Percentiles rank a stretch among this genome's conserved stretches.
phyloP scores from a whole-genome alignment of 1,139 yeast genomes.

The Scheffersomyces lignicola region DNA sequence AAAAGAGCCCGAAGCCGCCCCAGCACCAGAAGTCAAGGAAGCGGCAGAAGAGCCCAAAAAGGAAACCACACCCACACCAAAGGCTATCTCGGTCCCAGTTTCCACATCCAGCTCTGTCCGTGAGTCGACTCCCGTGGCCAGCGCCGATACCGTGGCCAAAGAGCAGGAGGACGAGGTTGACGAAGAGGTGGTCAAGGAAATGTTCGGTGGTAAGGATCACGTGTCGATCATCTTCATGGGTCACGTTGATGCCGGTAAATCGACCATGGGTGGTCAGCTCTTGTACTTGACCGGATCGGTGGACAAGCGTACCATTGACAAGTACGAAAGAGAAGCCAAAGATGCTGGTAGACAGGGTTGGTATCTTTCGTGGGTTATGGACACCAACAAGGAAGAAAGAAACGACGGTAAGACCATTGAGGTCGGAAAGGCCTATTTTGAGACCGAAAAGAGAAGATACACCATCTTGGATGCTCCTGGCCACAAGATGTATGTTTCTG shows the following conservation, averaged over 20 bases:
- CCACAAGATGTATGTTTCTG: constrained; percentile 96
- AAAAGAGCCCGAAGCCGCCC: constrained; percentile 11
- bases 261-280: constrained; percentile 98
- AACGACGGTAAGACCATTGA: constrained; percentile 98
- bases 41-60: constrained; percentile 12
- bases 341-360: constrained; percentile 99
- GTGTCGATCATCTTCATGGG: constrained; percentile 98
- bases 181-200: constrained; percentile 81
- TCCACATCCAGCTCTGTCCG: constrained; percentile 10
- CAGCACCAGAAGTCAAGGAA: constrained; percentile 14
- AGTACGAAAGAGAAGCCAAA: constrained; percentile 96
- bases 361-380: constrained; percentile 99
- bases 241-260: constrained; percentile 99
- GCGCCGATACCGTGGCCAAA: constrained; percentile 55
- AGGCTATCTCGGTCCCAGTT: constrained; percentile 15
- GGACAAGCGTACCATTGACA: constrained; percentile 98
- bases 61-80: constrained; percentile 11
- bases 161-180: constrained; percentile 88
- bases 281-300: constrained; percentile 93
- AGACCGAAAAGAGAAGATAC: constrained; percentile 96
- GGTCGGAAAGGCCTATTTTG: constrained; percentile 96
- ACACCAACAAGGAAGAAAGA: constrained; percentile 98
- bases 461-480: constrained; percentile 99
- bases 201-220: constrained; percentile 98
- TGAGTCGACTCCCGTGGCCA: constrained; percentile 21